A percentile compares a stretch with the other conserved stretches of the same genome.
phyloP scores from a whole-genome alignment of 495 filamentous ascomycete species.

The Massariosphaeria phaeospora region DNA sequence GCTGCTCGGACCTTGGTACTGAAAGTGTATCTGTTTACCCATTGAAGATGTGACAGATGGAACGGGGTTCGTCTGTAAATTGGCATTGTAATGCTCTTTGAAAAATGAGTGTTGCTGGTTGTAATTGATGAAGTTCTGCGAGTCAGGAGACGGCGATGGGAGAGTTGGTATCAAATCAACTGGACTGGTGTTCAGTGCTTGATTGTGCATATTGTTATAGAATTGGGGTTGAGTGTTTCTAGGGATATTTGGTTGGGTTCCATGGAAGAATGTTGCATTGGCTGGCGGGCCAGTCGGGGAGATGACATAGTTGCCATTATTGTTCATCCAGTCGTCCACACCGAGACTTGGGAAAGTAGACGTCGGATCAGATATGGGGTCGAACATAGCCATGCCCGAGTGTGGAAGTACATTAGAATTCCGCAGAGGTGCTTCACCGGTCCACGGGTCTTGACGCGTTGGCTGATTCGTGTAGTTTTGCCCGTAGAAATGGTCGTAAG shows the following conservation, averaged over 20 bases:
- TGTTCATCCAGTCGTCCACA: constrained; percentile 18
- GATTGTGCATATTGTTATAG: not conserved
- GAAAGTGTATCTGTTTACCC: constrained; percentile 1
- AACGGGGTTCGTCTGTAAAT: not conserved
- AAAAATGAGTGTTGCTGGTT: not conserved
- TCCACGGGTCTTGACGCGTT: constrained; percentile 30
- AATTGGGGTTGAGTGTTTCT: not conserved
- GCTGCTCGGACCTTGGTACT: constrained; percentile 17
- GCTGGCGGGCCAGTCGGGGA: constrained; percentile 7
- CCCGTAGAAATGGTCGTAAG: constrained; percentile 8
- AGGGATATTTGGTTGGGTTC: not conserved
- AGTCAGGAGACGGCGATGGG: constrained; percentile 15
- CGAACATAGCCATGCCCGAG: constrained; percentile 18
- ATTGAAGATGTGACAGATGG: not conserved
- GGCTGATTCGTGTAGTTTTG: constrained; percentile 12
- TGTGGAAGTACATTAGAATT: constrained; percentile 19
- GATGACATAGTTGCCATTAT: constrained; percentile 3
- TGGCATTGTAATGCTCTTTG: constrained; percentile 1
- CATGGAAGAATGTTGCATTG: not conserved
- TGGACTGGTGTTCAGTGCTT: not conserved
- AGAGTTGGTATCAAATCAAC: not conserved
- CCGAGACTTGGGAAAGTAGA: constrained; percentile 5
- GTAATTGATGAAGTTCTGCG: constrained; percentile 18
- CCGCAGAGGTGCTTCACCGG: constrained; percentile 7
- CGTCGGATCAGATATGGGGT: constrained; percentile 16